Evolutionary conservation across 2,329 filamentous ascomycete genomes (phyloP).

Genomic region (Aspergillus phoenicis): DNA sequence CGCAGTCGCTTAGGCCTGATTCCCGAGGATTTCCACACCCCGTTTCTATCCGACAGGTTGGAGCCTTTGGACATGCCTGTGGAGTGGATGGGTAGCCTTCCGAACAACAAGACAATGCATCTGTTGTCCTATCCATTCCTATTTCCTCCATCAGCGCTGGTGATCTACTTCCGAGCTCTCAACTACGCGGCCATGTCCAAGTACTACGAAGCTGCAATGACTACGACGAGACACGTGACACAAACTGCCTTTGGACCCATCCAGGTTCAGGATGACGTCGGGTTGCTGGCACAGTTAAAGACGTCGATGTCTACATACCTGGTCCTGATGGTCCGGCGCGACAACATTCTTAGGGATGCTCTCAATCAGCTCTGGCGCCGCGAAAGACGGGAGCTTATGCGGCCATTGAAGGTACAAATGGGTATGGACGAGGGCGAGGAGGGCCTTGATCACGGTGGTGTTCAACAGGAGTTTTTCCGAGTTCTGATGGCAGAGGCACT

Average conservation of each 20-base stretch:
- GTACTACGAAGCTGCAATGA: constrained; percentile 69
- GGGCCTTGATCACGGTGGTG: constrained; percentile 89
- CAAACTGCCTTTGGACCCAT: constrained; percentile 49
- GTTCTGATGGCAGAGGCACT: constrained; percentile 79
- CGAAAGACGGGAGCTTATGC: constrained; percentile 76
- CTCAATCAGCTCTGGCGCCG: constrained; percentile 89
- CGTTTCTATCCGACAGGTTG: constrained; percentile 74
- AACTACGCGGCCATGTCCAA: constrained; percentile 86
- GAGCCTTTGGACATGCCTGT: constrained; percentile 74
- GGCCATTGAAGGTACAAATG: constrained; percentile 85
- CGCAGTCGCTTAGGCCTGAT: constrained; percentile 66
- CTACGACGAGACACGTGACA: constrained; percentile 48
- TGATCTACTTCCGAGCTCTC: constrained; percentile 83
- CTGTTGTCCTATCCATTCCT: constrained; percentile 80
- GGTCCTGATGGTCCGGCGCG: constrained; percentile 68
- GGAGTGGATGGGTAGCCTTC: constrained; percentile 66
- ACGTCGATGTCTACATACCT: constrained; percentile 71
- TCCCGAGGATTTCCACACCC: constrained; percentile 71
- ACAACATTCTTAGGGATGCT: constrained; percentile 69
- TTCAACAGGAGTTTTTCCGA: constrained; percentile 95
- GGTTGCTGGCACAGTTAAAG: constrained; percentile 65
- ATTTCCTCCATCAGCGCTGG: constrained; percentile 71
- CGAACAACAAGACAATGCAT: constrained; percentile 68
- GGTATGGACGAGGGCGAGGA: constrained; percentile 82
- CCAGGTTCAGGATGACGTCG: constrained; percentile 58